Percentiles rank a stretch among this genome's conserved stretches.
phyloP scores from a whole-genome alignment of 2,329 filamentous ascomycete species.

The Gyromitra esculenta region DNA sequence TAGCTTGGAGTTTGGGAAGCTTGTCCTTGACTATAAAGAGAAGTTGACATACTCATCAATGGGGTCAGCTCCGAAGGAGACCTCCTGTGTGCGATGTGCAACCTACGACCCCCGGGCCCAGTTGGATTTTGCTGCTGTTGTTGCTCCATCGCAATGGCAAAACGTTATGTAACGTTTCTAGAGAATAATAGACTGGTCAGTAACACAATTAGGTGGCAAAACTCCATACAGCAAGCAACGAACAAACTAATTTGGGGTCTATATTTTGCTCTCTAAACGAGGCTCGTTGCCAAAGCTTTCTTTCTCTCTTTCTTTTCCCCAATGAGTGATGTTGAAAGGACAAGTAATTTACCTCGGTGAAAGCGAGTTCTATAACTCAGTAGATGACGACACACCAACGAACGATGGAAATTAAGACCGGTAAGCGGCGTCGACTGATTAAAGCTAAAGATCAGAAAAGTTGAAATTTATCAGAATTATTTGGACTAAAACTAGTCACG shows the following conservation, averaged over 20 bases:
- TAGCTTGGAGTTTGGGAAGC: conserved; percentile 12
- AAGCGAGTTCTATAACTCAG: conserved; percentile 30
- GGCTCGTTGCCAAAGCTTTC: background rate
- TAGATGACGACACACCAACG: conserved; percentile 38
- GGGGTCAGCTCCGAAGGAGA: conserved; percentile 97
- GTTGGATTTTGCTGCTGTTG: conserved; percentile 62
- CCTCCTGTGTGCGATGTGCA: conserved; percentile 96
- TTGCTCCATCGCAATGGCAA: conserved; percentile 52
- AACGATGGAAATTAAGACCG: conserved; percentile 26
- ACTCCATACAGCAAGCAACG: background rate
- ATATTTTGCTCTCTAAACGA: background rate
- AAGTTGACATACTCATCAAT: conserved; percentile 86
- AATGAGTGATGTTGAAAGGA: background rate
- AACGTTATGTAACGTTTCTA: conserved; percentile 13
- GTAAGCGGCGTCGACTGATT: conserved; percentile 23
- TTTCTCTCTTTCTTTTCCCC: background rate
- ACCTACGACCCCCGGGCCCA: conserved; percentile 84
- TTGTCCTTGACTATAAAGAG: conserved; percentile 49
- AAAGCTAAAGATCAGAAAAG: conserved; percentile 32
- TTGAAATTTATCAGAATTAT: conserved; percentile 27
- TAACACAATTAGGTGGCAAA: conserved; percentile 2
- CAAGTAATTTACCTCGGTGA: conserved; percentile 34
- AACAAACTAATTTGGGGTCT: background rate
- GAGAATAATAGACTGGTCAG: conserved; percentile 12
- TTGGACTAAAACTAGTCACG: conserved; percentile 5